Evolutionary conservation across 352 stramenopile species (phyloP).

Genomic region (Phytophthora sansomeana): DNA sequence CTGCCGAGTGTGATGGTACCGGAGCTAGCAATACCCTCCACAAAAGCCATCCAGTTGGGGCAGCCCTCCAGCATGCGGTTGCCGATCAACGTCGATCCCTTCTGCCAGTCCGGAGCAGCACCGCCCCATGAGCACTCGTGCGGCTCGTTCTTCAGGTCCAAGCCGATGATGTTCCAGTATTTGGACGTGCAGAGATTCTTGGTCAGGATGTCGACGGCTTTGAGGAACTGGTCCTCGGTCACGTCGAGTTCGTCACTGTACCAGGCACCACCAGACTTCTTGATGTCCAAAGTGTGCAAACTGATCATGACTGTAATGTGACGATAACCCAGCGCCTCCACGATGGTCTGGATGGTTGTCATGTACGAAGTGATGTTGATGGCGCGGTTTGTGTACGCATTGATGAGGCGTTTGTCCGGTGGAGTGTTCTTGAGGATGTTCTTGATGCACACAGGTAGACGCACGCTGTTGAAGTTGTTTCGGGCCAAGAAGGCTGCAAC

Average conservation of each 20-base stretch:
- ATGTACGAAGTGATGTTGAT: slow-evolving; percentile 73
- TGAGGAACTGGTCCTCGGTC: slow-evolving; percentile 57
- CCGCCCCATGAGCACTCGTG: slow-evolving; percentile 60
- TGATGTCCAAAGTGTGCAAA: slow-evolving; percentile 62
- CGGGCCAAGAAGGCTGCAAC: slow-evolving; percentile 60
- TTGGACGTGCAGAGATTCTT: slow-evolving; percentile 55
- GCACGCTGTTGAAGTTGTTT: slow-evolving; percentile 78
- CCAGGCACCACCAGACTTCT: slow-evolving; percentile 59
- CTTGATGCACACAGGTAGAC: slow-evolving; percentile 64
- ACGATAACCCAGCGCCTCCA: slow-evolving; percentile 65
- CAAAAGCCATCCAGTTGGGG: slow-evolving; percentile 68
- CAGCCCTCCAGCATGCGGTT: slow-evolving; percentile 68
- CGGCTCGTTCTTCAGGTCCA: slow-evolving; percentile 78
- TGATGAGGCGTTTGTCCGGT: slow-evolving; percentile 56
- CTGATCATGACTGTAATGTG: slow-evolving; percentile 73
- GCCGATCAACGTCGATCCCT: slow-evolving; percentile 58
- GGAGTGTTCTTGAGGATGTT: slow-evolving; percentile 53
- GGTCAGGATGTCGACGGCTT: slow-evolving; percentile 63
- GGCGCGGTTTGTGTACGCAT: slow-evolving; percentile 65
- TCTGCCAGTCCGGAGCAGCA: slow-evolving; percentile 52
- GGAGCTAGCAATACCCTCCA: slow-evolving; percentile 58
- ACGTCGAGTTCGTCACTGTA: slow-evolving; percentile 58
- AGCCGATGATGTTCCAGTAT: slow-evolving; percentile 73
- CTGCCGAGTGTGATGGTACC: slow-evolving; percentile 45
- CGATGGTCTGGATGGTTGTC: slow-evolving; percentile 54